Conservation (phyloP, 768 basidiomycete genomes). For the Serendipita sp. region DNA sequence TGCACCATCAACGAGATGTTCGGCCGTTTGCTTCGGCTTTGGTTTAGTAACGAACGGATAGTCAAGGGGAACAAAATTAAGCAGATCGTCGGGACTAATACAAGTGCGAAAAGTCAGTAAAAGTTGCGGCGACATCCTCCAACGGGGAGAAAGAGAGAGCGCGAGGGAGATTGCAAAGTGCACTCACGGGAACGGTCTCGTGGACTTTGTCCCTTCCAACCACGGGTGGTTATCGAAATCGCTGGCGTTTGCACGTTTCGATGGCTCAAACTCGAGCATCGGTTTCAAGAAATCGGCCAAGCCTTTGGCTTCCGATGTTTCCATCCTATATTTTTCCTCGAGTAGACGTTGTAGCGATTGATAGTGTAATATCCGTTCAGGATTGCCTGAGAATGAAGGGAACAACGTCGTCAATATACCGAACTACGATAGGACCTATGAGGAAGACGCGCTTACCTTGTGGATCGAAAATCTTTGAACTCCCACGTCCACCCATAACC, state of each 20-base stretch:
- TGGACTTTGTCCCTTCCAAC: conserved; percentile 25
- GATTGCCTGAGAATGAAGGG: conserved; percentile 24
- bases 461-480: conserved; percentile 69
- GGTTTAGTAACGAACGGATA: too few species aligned
- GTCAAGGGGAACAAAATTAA: too few species aligned
- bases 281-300: conserved; percentile 56
- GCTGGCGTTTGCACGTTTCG: conserved; percentile 48
- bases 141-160: too few species aligned
- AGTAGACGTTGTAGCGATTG: conserved; percentile 77
- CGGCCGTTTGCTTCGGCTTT: too few species aligned
- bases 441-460: conserved; percentile 27
- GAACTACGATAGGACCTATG: conserved; percentile 1
- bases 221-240: conserved; percentile 65
- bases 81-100: too few species aligned
- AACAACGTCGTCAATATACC: conserved; percentile 53
- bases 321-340: conserved; percentile 73
- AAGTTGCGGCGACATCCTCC: too few species aligned
- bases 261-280: conserved; percentile 59
- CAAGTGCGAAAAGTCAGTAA: too few species aligned
- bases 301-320: conserved; percentile 36
- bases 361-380: background rate
- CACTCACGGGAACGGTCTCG: background rate
- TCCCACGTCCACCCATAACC: conserved; percentile 74
- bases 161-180: background rate
- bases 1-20: too few species aligned